These are phyloP conservation scores for Barnettozyma hawaiiensis DNA, from an alignment of 1,139 yeast genomes.

Conservation along the genomic window DNA sequence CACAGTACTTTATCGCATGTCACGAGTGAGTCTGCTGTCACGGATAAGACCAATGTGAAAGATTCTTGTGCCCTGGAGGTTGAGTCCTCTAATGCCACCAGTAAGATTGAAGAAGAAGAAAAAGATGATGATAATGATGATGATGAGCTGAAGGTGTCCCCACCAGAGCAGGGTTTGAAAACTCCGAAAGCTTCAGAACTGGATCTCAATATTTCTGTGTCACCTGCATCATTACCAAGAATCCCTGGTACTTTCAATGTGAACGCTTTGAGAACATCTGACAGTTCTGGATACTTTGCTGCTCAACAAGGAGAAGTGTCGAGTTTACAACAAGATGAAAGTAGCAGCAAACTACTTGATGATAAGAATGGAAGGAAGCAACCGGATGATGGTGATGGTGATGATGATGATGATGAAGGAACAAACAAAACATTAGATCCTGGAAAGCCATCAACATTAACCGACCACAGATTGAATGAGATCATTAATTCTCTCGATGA, in stretches of 20 bases:
- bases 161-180: background rate
- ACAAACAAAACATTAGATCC: slow-evolving; percentile 37
- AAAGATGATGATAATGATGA: too few species aligned
- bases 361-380: background rate
- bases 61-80: background rate
- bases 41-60: background rate
- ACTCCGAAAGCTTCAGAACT: slow-evolving; percentile 19
- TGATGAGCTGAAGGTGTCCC: background rate
- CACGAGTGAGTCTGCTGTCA: background rate
- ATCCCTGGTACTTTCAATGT: slow-evolving; percentile 59
- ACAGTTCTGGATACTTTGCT: slow-evolving; percentile 10
- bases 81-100: background rate
- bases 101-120: background rate
- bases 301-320: background rate
- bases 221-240: slow-evolving; percentile 42
- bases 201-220: slow-evolving; percentile 10
- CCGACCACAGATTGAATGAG: slow-evolving; percentile 20
- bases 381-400: slow-evolving; percentile 4
- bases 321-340: background rate
- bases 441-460: slow-evolving; percentile 30
- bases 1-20: slow-evolving; percentile 12
- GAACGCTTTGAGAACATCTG: slow-evolving; percentile 37
- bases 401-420: slow-evolving; percentile 3
- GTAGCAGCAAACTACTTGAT: background rate
- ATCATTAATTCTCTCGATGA: slow-evolving; percentile 28